A percentile compares a stretch with the other conserved stretches of the same genome.
These are phyloP conservation scores for Bruguiera sexangula DNA, from an alignment of 345 rosid species.

Conservation along the genomic window DNA sequence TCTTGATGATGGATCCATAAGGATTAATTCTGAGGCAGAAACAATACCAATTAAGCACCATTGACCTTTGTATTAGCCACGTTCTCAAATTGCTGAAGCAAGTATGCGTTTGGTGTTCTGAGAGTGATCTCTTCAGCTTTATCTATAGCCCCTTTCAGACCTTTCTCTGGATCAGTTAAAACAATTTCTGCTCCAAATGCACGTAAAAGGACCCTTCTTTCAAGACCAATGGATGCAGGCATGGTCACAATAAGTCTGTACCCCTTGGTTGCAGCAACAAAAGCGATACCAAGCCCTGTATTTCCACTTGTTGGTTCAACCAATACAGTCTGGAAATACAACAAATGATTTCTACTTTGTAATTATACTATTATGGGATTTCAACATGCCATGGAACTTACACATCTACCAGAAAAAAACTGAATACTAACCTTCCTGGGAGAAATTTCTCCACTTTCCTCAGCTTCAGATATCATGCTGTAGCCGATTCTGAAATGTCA, in stretches of 20 bases:
- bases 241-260: conserved; percentile 78
- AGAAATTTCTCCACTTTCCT: conserved; percentile 69
- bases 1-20: neutral
- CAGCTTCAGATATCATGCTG: conserved; percentile 82
- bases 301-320: conserved; percentile 91
- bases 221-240: conserved; percentile 85
- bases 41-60: neutral
- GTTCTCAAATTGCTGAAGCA: conserved; percentile 86
- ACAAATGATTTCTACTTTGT: neutral
- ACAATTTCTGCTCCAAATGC: conserved; percentile 86
- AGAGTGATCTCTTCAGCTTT: conserved; percentile 80
- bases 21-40: neutral
- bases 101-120: conserved; percentile 60
- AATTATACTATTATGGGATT: neutral
- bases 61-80: conserved; percentile 64
- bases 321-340: conserved; percentile 49
- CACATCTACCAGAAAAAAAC: conserved; percentile 2
- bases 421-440: conserved; percentile 61
- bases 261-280: conserved; percentile 85
- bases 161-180: conserved; percentile 80
- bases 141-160: conserved; percentile 78
- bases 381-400: neutral
- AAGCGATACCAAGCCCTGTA: conserved; percentile 86
- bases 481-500: conserved; percentile 63
- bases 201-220: conserved; percentile 80